Evolutionary conservation across 2,329 filamentous ascomycete species (phyloP).

Genomic region (Sporothrix phasma): DNA sequence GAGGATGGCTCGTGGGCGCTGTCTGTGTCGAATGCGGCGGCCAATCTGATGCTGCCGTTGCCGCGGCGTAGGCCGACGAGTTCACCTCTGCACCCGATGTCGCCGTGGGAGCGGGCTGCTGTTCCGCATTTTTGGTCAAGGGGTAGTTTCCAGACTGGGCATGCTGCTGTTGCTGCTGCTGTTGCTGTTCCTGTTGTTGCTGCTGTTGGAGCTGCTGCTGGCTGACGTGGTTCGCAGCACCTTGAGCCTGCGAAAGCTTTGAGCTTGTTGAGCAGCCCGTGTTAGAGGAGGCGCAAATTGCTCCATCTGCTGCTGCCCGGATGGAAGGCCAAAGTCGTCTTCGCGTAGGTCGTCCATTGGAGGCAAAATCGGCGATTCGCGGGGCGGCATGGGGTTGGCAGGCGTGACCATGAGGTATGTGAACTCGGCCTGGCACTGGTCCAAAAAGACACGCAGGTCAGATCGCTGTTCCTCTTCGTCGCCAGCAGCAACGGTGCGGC

Average conservation of each 20-base stretch:
- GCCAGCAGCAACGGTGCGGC: slow-evolving; percentile 33
- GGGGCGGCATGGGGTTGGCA: slow-evolving; percentile 54
- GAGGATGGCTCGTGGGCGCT: neutral
- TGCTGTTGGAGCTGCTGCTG: slow-evolving; percentile 33
- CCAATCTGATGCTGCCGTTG: slow-evolving; percentile 24
- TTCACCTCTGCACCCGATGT: slow-evolving; percentile 40
- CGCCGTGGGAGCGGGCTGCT: slow-evolving; percentile 41
- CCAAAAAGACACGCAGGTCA: slow-evolving; percentile 51
- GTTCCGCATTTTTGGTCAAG: slow-evolving; percentile 28
- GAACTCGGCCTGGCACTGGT: slow-evolving; percentile 56
- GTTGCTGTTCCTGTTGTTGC: slow-evolving; percentile 28
- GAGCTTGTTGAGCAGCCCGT: slow-evolving; percentile 23
- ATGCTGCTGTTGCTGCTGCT: slow-evolving; percentile 34
- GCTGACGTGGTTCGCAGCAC: neutral
- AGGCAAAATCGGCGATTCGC: slow-evolving; percentile 47
- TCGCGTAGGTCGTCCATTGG: slow-evolving; percentile 50
- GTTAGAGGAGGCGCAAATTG: slow-evolving; percentile 12
- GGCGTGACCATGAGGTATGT: slow-evolving; percentile 59
- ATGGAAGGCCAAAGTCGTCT: slow-evolving; percentile 39
- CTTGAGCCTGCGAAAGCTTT: slow-evolving; percentile 29
- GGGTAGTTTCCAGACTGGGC: slow-evolving; percentile 29
- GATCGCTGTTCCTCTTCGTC: slow-evolving; percentile 43
- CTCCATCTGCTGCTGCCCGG: slow-evolving; percentile 31
- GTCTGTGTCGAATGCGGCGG: slow-evolving; percentile 11
- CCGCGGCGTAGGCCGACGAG: slow-evolving; percentile 27